Evolutionary conservation across 2,329 filamentous ascomycete species (phyloP), one percentile per base, ranked within the genome.

Genomic region (Exophiala sp.): DNA sequence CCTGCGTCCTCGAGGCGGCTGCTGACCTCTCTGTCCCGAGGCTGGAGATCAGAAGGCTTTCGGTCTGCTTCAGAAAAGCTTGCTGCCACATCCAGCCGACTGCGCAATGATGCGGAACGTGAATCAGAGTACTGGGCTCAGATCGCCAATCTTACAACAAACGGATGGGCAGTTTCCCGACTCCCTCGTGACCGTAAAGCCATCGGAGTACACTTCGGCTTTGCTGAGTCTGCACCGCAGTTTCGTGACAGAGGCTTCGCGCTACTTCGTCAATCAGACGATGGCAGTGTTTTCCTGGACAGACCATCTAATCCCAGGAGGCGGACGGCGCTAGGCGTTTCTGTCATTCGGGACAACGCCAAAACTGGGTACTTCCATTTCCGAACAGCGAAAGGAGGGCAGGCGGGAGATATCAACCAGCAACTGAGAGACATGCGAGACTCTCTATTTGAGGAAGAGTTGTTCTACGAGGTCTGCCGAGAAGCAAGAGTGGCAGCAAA

Each of bases 111-210:
- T 68, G 87, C 95, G 33, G 79, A 82, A 8, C 82, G 84, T 29
- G 94, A 99, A 73, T 86, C 85, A 1, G 86, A 81, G 63, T 99
- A 95, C 70, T 99, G 94, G 94, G 81, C 87, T 51, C 87, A 95
- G 63, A 81, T 97, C 2, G 75, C 95, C 43, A 82, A 84, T 8
- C 84, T 97, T 41, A 90, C 87, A 60, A 83, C 90, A 61, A 86
- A 85, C 50, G 91, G 91, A 3, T 99, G 94, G 92, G 86, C 88
- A 16, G 76, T 97, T 14, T 92, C 87, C 62, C 82, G 87, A 45
- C 75, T 94, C 38, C 89, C 90, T 0, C 77, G 84, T 5, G 85
- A 92, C 62, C 78, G 79, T 46, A 83, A 89, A 62, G 85, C 84
- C 0, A 77, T 97, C 46, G 91, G 87, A 16, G 92, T 97, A 34